Percentiles rank a stretch among this genome's conserved stretches.
phyloP scores from a whole-genome alignment of 805 yeast genomes.

The Candida coquimbonensis region DNA sequence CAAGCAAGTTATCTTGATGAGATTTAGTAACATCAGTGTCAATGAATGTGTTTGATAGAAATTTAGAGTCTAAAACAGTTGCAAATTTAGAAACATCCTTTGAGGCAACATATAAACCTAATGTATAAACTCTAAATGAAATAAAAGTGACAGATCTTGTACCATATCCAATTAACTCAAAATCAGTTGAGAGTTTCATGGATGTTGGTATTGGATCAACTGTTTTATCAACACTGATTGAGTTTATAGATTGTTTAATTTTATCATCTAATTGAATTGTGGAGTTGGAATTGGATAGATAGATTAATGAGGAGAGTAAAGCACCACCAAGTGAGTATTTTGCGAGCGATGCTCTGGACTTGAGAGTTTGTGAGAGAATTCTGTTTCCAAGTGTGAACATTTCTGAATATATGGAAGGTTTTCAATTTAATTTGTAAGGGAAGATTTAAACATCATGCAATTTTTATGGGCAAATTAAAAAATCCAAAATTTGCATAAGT shows the following conservation, averaged over 20 bases:
- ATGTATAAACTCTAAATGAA: conserved; percentile 76
- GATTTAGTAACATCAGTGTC: conserved; percentile 26
- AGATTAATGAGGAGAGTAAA: neutral
- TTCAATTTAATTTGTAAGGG: too few relatives aligned
- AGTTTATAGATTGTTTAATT: conserved; percentile 9
- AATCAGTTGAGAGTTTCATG: conserved; percentile 29
- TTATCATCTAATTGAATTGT: conserved; percentile 11
- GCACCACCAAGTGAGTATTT: neutral
- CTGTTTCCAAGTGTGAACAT: neutral
- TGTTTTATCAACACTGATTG: conserved; percentile 41
- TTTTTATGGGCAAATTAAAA: too few relatives aligned
- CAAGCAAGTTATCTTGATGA: conserved; percentile 33
- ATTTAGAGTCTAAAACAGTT: conserved; percentile 36
- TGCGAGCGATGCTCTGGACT: neutral
- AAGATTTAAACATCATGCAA: too few relatives aligned
- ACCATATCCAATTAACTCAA: conserved; percentile 69
- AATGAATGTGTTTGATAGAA: conserved; percentile 29
- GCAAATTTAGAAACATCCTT: conserved; percentile 42
- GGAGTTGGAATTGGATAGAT: neutral
- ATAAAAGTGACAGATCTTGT: conserved; percentile 78
- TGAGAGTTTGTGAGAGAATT: neutral
- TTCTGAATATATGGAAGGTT: neutral
- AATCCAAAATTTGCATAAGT: too few relatives aligned
- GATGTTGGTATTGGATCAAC: conserved; percentile 34
- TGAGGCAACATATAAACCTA: conserved; percentile 71